Evolutionary conservation across 805 yeast species (phyloP).

Genomic region (Suhomyces kilbournensis): DNA sequence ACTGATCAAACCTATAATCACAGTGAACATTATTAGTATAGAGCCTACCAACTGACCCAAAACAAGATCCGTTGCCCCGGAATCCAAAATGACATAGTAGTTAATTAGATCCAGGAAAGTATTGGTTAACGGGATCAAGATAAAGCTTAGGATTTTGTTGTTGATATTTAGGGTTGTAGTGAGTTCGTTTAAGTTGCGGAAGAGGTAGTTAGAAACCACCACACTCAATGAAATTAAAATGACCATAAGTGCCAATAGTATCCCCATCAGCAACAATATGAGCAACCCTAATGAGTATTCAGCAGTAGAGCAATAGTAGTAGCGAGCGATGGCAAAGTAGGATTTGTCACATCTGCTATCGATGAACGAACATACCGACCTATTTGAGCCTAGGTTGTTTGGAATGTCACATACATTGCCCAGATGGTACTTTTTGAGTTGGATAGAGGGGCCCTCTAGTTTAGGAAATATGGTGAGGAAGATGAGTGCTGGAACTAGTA

Average conservation of each 20-base stretch:
- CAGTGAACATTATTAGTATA: conserved; percentile 28
- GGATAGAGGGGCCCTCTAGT: not conserved
- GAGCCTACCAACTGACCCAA: conserved; percentile 40
- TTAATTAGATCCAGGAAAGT: conserved; percentile 38
- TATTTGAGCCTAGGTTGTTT: not conserved
- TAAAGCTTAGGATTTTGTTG: conserved; percentile 29
- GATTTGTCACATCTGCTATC: conserved; percentile 16
- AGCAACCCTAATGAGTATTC: conserved; percentile 13
- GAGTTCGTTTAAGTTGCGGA: conserved; percentile 27
- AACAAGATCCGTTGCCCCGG: conserved; percentile 30
- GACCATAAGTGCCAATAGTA: conserved; percentile 11
- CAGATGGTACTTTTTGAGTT: not conserved
- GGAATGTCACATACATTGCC: conserved; percentile 1
- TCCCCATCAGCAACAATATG: conserved; percentile 9
- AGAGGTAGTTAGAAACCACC: conserved; percentile 33
- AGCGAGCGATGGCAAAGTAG: conserved; percentile 26
- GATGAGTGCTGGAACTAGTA: not conserved
- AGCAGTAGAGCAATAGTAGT: conserved; percentile 26
- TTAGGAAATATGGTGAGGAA: not conserved
- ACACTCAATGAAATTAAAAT: conserved; percentile 28
- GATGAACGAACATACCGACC: conserved; percentile 17
- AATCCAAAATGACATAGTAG: conserved; percentile 27
- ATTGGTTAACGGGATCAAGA: conserved; percentile 36
- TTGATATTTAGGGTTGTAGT: conserved; percentile 22
- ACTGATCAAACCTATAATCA: conserved; percentile 34